Evolutionary conservation across 805 yeast species (phyloP).

Genomic region (Candida stauntonica): DNA sequence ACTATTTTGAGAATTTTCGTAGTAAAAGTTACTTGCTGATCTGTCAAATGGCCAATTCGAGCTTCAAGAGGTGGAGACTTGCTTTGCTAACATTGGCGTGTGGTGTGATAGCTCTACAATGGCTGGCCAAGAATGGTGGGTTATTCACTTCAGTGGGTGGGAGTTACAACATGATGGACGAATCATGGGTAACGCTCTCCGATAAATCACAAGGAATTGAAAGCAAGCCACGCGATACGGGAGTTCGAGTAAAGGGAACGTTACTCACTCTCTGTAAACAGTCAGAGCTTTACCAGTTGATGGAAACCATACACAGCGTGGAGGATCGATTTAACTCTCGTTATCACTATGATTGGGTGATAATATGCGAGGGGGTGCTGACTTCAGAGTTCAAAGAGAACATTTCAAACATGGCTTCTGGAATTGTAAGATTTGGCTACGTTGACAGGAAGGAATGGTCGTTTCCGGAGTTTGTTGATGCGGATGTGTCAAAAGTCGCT

Average conservation of each 20-base stretch:
- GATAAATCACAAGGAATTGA: slow-evolving; percentile 5
- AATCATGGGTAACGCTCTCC: slow-evolving; percentile 3
- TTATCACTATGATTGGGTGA: slow-evolving; percentile 71
- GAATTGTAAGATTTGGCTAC: slow-evolving; percentile 54
- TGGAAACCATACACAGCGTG: slow-evolving; percentile 56
- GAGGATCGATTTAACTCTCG: slow-evolving; percentile 70
- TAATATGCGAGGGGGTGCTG: slow-evolving; percentile 62
- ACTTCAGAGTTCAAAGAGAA: slow-evolving; percentile 43
- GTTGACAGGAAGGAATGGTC: slow-evolving; percentile 60
- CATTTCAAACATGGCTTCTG: slow-evolving; percentile 45
- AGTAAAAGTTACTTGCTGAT: too few relatives aligned
- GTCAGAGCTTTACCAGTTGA: slow-evolving; percentile 30
- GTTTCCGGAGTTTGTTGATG: slow-evolving; percentile 57
- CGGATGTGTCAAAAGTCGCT: slow-evolving; percentile 39
- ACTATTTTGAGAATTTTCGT: too few relatives aligned
- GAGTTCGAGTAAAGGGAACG: slow-evolving; percentile 48
- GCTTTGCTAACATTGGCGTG: too few relatives aligned
- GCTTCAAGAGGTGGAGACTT: too few relatives aligned
- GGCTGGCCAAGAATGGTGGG: too few relatives aligned
- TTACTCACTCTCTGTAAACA: slow-evolving; percentile 41
- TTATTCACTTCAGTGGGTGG: too few relatives aligned
- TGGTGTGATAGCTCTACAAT: too few relatives aligned
- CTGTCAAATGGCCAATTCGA: too few relatives aligned
- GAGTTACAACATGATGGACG: too few relatives aligned
- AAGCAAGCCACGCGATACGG: slow-evolving; percentile 3